Conservation (phyloP, 345 rosid species). For the Citrus unshiu region DNA sequence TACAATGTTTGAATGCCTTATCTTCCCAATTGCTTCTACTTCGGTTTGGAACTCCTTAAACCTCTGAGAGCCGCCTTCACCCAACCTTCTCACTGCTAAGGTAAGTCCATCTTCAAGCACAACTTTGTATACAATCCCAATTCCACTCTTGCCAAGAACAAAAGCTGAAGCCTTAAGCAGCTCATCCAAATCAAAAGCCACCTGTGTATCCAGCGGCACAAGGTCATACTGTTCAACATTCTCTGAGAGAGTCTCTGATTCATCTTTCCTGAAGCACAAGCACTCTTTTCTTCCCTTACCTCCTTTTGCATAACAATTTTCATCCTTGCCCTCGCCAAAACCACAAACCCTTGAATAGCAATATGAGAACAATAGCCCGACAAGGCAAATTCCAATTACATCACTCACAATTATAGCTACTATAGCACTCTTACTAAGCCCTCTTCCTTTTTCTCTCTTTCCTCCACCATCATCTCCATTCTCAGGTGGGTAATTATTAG, state of each 20-base stretch:
- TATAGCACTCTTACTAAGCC: constrained; percentile 59
- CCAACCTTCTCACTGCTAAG: constrained; percentile 84
- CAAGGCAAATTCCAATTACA: constrained; percentile 76
- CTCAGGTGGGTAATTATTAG: constrained; percentile 48
- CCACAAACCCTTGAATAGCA: constrained; percentile 69
- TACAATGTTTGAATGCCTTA: constrained; percentile 82
- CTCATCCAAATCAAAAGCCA: constrained; percentile 86
- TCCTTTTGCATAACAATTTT: constrained; percentile 47
- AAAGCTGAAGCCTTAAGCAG: constrained; percentile 95
- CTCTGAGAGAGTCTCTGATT: constrained; percentile 72
- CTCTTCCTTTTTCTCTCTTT: constrained; percentile 43
- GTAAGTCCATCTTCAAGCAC: constrained; percentile 90
- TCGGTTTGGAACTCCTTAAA: constrained; percentile 94
- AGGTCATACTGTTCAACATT: constrained; percentile 78
- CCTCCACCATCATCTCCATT: constrained; percentile 30
- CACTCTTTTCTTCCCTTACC: constrained; percentile 56
- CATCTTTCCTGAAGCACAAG: constrained; percentile 76
- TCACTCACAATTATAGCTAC: constrained; percentile 75
- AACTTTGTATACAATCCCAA: constrained; percentile 94
- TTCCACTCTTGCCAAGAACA: constrained; percentile 93
- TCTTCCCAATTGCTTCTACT: constrained; percentile 93
- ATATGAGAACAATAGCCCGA: constrained; percentile 80
- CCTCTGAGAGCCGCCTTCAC: constrained; percentile 97
- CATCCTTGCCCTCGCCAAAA: constrained; percentile 35
- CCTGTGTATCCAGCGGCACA: constrained; percentile 68